Evolutionary conservation across 2,329 filamentous ascomycete genomes (phyloP).

Genomic region (Stachybotrys chartarum): DNA sequence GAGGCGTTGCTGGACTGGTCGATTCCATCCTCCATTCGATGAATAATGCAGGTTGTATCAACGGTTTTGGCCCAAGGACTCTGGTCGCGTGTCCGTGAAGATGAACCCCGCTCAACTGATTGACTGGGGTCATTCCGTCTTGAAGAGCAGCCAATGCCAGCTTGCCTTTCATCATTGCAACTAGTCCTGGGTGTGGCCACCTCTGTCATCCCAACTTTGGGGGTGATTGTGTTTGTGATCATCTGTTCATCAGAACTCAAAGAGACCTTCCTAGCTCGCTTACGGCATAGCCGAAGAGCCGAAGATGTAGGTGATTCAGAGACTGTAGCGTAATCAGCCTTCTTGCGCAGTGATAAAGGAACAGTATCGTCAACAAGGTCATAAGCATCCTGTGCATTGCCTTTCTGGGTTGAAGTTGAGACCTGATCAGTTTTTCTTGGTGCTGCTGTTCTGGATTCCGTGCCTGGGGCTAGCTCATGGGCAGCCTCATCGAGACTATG

Average conservation of each 20-base stretch:
- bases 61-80: slow-evolving; percentile 1
- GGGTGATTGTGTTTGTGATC: background rate
- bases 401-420: no score
- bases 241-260: background rate
- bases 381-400: no score
- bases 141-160: no score
- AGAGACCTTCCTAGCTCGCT: background rate
- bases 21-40: background rate
- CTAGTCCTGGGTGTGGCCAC: no score
- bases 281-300: background rate
- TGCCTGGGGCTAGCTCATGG: no score
- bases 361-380: no score
- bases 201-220: no score
- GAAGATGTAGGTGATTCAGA: background rate
- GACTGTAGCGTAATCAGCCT: background rate
- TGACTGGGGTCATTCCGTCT: background rate
- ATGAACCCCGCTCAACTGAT: background rate
- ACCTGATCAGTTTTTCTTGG: no score
- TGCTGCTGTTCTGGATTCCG: no score
- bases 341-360: background rate
- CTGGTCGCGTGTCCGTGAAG: background rate
- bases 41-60: background rate
- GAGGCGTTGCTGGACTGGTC: background rate
- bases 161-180: no score
- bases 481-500: no score